phyloP scores from a whole-genome alignment of 805 yeast genomes.

The Lachancea quebecensis region DNA sequence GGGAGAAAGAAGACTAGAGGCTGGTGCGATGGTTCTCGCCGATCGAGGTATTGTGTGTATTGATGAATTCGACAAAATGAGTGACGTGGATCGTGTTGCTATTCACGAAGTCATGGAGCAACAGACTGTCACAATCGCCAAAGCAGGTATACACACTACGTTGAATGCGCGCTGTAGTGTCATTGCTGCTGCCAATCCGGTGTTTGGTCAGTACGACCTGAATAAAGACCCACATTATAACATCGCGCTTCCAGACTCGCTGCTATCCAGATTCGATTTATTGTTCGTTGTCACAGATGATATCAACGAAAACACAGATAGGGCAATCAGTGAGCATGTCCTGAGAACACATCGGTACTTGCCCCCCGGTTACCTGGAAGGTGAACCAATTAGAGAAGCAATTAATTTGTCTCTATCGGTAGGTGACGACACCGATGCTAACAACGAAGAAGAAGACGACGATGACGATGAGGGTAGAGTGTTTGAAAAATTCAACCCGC shows the following conservation, averaged over 20 bases:
- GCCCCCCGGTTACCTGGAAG: conserved; percentile 84
- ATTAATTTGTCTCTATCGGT: conserved; percentile 68
- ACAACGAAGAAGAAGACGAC: conserved; percentile 26
- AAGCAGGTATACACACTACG: conserved; percentile 96
- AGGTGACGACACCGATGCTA: conserved; percentile 49
- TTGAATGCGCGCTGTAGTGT: conserved; percentile 95
- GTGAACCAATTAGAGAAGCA: conserved; percentile 85
- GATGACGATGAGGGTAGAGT: conserved; percentile 49
- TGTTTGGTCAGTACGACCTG: conserved; percentile 92
- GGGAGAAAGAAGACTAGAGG: conserved; percentile 92
- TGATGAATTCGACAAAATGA: conserved; percentile 98
- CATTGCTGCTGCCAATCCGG: conserved; percentile 96
- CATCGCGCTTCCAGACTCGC: conserved; percentile 93
- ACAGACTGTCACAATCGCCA: conserved; percentile 95
- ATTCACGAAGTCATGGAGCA: conserved; percentile 99
- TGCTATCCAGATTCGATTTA: conserved; percentile 93
- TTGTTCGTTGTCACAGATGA: conserved; percentile 95
- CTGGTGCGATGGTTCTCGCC: conserved; percentile 99
- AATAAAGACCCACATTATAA: conserved; percentile 95
- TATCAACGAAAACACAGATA: conserved; percentile 74
- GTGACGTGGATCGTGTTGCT: conserved; percentile 93
- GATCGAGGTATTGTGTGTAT: conserved; percentile 97
- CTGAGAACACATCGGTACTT: conserved; percentile 85
- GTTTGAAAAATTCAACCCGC: conserved; percentile 77
- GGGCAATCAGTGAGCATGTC: conserved; percentile 89